phyloP scores from a whole-genome alignment of 768 basidiomycete genomes.

The Cubamyces lactineus region DNA sequence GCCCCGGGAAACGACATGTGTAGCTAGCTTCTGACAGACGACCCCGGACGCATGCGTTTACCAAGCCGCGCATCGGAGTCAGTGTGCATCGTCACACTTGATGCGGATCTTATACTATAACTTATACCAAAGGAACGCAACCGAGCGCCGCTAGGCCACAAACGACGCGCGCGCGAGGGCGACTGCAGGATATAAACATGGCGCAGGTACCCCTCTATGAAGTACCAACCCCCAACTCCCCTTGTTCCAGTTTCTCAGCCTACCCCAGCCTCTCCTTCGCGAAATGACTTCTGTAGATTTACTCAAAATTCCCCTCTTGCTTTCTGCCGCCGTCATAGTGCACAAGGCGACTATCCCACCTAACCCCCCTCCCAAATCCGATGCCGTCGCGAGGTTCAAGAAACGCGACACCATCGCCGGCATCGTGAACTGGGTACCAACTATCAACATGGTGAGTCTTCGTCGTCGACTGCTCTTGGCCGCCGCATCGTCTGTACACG shows the following conservation, averaged over 20 bases:
- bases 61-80: not conserved
- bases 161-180: not conserved
- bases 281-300: not conserved
- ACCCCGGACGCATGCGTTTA: not conserved
- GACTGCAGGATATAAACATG: not conserved
- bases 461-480: not conserved
- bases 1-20: too few species aligned
- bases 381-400: not conserved
- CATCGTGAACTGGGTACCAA: not conserved
- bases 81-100: not conserved
- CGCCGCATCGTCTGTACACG: not conserved
- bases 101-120: not conserved
- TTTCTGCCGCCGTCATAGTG: not conserved
- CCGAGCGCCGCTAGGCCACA: not conserved
- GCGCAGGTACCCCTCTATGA: not conserved
- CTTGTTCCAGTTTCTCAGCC: not conserved
- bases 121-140: not conserved
- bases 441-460: conserved; percentile 1
- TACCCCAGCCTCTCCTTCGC: not conserved
- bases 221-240: not conserved
- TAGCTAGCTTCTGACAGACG: not conserved
- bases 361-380: not conserved
- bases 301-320: conserved; percentile 3
- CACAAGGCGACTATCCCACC: not conserved
- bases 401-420: not conserved